Conservation (phyloP, 2,329 filamentous ascomycete species). For the Trichoderma sp. region DNA sequence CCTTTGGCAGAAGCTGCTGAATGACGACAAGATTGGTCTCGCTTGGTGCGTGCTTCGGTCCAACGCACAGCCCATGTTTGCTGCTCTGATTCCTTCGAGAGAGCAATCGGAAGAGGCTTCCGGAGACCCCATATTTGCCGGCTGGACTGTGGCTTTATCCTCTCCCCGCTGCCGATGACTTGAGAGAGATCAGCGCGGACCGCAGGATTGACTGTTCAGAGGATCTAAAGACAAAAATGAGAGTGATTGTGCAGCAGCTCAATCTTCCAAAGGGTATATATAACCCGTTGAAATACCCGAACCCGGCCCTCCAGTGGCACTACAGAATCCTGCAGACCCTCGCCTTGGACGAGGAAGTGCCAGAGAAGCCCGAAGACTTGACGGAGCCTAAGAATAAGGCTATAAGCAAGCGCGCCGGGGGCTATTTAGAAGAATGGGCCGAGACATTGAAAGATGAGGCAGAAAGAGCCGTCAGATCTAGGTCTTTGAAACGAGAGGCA, state of each 20-base stretch:
- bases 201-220: conserved; percentile 57
- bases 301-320: conserved; percentile 93
- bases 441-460: conserved; percentile 60
- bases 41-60: conserved; percentile 85
- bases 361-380: conserved; percentile 68
- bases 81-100: conserved; percentile 75
- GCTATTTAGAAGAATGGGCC: conserved; percentile 75
- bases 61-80: conserved; percentile 76
- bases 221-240: conserved; percentile 75
- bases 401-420: conserved; percentile 83
- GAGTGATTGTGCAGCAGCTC: conserved; percentile 75
- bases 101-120: conserved; percentile 62
- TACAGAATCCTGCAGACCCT: conserved; percentile 90
- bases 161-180: conserved; percentile 84
- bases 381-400: conserved; percentile 82
- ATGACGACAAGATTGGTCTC: conserved; percentile 75
- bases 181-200: conserved; percentile 68
- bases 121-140: conserved; percentile 67
- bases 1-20: conserved; percentile 80
- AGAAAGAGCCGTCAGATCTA: conserved; percentile 34
- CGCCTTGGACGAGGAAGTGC: conserved; percentile 87
- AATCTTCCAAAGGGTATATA: conserved; percentile 84
- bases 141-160: conserved; percentile 86
- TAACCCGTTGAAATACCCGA: conserved; percentile 83
- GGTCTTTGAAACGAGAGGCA: conserved; percentile 51